Evolutionary conservation across 352 stramenopile species (phyloP).

Genomic region (Poterioochromonas sp.): DNA sequence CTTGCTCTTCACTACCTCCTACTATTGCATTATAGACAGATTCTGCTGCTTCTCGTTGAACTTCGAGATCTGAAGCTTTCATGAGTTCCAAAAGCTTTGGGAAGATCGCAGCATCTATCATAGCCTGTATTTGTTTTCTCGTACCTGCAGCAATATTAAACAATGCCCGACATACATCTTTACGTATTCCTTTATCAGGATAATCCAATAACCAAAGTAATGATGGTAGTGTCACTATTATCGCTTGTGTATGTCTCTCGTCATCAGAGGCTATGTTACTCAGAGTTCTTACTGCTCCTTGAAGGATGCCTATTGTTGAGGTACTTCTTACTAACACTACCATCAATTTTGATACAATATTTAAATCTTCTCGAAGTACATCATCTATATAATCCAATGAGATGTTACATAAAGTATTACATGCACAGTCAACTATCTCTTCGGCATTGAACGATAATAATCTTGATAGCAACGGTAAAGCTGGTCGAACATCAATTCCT

Average conservation of each 20-base stretch:
- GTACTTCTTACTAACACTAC: constrained; percentile 95
- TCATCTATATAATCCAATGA: constrained; percentile 95
- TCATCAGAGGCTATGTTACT: constrained; percentile 99
- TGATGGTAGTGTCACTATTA: constrained; percentile 95
- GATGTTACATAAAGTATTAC: constrained; percentile 96
- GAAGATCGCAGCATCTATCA: constrained; percentile 94
- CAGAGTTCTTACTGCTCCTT: constrained; percentile 85
- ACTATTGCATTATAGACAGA: constrained; percentile 95
- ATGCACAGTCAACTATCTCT: constrained; percentile 97
- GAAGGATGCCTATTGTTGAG: constrained; percentile 79
- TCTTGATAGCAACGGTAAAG: constrained; percentile 86
- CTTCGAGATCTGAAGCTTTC: constrained; percentile 93
- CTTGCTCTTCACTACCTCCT: constrained; percentile 74
- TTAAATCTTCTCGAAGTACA: constrained; percentile 97
- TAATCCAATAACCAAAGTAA: constrained; percentile 78
- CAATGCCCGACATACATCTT: constrained; percentile 98
- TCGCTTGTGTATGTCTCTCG: constrained; percentile 96
- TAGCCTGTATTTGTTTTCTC: constrained; percentile 95
- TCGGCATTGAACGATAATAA: constrained; percentile 94
- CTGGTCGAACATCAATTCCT: constrained; percentile 76
- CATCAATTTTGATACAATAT: constrained; percentile 84
- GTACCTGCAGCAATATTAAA: constrained; percentile 98
- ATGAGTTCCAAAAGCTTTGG: constrained; percentile 90
- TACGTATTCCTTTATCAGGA: constrained; percentile 95
- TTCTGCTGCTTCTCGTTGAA: constrained; percentile 93